Evolutionary conservation across 2,329 filamentous ascomycete genomes (phyloP).

Genomic region (Cytospora leucostoma): DNA sequence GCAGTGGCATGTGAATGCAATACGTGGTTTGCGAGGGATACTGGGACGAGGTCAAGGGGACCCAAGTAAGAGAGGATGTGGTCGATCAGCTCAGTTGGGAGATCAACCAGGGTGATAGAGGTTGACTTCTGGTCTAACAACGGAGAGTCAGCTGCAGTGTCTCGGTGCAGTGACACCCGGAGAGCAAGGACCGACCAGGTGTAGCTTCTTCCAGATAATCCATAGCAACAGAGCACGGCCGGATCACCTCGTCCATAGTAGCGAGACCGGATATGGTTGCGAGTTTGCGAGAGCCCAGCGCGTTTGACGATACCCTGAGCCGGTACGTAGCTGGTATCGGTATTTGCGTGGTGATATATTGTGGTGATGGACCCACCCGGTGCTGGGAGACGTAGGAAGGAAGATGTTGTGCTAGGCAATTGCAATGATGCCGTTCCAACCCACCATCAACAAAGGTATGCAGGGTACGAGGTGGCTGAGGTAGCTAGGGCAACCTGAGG

Average conservation of each 20-base stretch:
- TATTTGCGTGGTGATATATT: not conserved
- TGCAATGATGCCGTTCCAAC: no score
- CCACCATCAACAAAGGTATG: not conserved
- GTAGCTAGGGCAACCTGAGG: no score
- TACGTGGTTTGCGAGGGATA: conserved; percentile 62
- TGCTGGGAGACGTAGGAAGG: not conserved
- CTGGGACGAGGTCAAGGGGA: conserved; percentile 61
- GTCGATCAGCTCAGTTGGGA: conserved; percentile 76
- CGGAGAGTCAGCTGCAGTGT: not conserved
- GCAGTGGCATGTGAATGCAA: conserved; percentile 61
- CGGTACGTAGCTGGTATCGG: not conserved
- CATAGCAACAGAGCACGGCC: conserved; percentile 14
- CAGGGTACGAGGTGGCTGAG: not conserved
- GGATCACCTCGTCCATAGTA: conserved; percentile 15
- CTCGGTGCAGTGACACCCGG: not conserved
- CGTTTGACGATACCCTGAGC: not conserved
- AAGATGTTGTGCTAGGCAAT: not conserved
- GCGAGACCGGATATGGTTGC: conserved; percentile 11
- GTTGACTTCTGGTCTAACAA: not conserved
- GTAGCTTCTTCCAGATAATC: not conserved
- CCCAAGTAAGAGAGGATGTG: conserved; percentile 68
- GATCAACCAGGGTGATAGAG: conserved; percentile 45
- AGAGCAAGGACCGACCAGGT: not conserved
- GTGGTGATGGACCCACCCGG: not conserved
- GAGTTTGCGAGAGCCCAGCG: not conserved